Evolutionary conservation across 768 basidiomycete genomes (phyloP).

Genomic region (Amylocystis lapponica): DNA sequence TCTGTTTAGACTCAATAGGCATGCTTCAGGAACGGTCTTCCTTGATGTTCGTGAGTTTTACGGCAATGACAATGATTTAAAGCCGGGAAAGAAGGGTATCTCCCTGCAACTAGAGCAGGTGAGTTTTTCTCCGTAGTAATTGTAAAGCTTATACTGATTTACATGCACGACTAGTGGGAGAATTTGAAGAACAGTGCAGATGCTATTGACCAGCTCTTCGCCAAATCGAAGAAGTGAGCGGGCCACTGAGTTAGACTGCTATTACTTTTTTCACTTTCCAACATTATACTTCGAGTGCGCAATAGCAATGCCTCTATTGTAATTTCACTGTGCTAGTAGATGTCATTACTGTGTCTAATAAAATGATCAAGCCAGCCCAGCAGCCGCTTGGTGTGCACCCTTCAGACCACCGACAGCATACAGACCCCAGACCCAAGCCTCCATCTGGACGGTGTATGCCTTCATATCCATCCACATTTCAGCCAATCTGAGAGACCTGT

Average conservation of each 20-base stretch:
- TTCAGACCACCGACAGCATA: constrained; percentile 53
- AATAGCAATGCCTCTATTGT: neutral
- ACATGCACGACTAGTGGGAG: constrained; percentile 45
- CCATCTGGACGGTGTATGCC: constrained; percentile 46
- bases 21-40: constrained; percentile 45
- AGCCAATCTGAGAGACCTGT: constrained; percentile 42
- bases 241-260: neutral
- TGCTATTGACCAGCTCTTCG: constrained; percentile 50
- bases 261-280: neutral
- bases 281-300: neutral
- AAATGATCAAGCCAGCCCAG: constrained; percentile 44
- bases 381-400: constrained; percentile 67
- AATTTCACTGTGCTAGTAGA: neutral
- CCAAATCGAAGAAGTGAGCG: constrained; percentile 9
- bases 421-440: constrained; percentile 65
- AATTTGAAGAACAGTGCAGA: constrained; percentile 37
- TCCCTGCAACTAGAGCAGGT: constrained; percentile 63
- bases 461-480: constrained; percentile 62
- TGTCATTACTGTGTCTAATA: neutral
- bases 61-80: constrained; percentile 42
- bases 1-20: neutral
- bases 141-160: neutral
- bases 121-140: neutral
- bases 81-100: constrained; percentile 82
- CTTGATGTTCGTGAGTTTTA: constrained; percentile 80